These are phyloP conservation scores for Phytopythium cucurbitacearum DNA, from an alignment of 352 stramenopile species.

Conservation along the genomic window DNA sequence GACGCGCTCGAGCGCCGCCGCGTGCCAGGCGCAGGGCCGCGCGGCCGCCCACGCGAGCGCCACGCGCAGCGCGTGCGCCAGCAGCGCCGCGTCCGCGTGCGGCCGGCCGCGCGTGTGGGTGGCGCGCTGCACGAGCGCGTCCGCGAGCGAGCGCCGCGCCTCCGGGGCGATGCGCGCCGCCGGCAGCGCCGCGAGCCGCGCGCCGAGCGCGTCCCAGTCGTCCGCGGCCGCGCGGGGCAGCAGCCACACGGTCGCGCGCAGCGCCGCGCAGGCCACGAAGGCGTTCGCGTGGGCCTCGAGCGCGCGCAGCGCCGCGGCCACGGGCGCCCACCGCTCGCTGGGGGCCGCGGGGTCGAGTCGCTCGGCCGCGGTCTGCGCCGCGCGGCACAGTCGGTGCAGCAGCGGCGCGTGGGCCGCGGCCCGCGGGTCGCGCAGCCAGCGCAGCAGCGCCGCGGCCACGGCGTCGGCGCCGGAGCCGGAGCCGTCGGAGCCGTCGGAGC, in stretches of 20 bases:
- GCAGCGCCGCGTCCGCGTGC: conserved; percentile 44
- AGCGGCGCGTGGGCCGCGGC: conserved; percentile 15
- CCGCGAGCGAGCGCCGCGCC: conserved; percentile 46
- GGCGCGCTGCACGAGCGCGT: conserved; percentile 58
- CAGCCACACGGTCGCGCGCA: conserved; percentile 71
- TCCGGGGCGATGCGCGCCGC: conserved; percentile 43
- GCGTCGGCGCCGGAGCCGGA: conserved; percentile 64
- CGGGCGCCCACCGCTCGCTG: conserved; percentile 22
- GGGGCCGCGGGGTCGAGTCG: conserved; percentile 31
- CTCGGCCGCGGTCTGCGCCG: conserved; percentile 38
- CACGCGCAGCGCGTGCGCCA: conserved; percentile 40
- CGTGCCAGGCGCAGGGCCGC: conserved; percentile 67
- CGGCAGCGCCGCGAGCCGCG: conserved; percentile 42
- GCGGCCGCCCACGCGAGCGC: conserved; percentile 56
- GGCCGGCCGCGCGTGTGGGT: conserved; percentile 29
- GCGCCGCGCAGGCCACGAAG: conserved; percentile 53
- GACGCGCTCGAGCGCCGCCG: conserved; percentile 41
- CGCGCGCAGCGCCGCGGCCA: conserved; percentile 23
- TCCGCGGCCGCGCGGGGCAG: conserved; percentile 31
- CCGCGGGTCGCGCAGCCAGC: conserved; percentile 23
- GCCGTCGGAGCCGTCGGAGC: conserved; percentile 20
- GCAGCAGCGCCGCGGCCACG: conserved; percentile 29
- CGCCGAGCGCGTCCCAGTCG: conserved; percentile 28
- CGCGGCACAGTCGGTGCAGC: conserved; percentile 44
- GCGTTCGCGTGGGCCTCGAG: conserved; percentile 27